These are phyloP conservation scores for Hymenochaete sp. DNA, from an alignment of 1,284 basidiomycete species.

Conservation along the genomic window DNA sequence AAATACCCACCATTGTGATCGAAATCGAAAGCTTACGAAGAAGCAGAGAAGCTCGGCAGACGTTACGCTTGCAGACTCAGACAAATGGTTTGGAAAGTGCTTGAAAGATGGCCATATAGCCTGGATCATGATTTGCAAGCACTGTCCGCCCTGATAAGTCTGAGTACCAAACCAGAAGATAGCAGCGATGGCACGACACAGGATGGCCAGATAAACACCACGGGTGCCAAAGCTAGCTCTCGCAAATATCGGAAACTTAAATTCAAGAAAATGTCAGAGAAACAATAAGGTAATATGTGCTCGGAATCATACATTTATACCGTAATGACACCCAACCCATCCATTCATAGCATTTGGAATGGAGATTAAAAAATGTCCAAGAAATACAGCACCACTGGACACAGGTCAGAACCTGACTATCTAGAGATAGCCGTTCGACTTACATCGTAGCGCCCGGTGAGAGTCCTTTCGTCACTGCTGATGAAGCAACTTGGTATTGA, in stretches of 20 bases:
- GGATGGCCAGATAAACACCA: constrained; percentile 20
- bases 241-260: constrained; percentile 17
- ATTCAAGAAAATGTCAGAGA: not conserved
- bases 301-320: constrained; percentile 18
- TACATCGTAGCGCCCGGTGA: constrained; percentile 22
- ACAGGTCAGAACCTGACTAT: not conserved
- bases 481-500: constrained; percentile 24
- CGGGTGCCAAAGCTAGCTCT: constrained; percentile 22
- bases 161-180: constrained; percentile 67
- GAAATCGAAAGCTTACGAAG: constrained; percentile 22
- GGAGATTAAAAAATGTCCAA: constrained; percentile 22
- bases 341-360: constrained; percentile 22
- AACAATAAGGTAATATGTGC: not conserved
- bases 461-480: constrained; percentile 20
- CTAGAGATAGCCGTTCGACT: not conserved
- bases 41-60: not conserved
- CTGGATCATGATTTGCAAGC: constrained; percentile 53
- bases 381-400: constrained; percentile 19
- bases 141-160: constrained; percentile 57
- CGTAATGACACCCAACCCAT: constrained; percentile 22
- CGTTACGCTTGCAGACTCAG: constrained; percentile 38
- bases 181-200: constrained; percentile 26
- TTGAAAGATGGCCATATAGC: constrained; percentile 71
- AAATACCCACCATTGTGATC: not conserved
- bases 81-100: constrained; percentile 54